Evolutionary conservation across 148 eudicot genomes (phyloP).

Genomic region (Drosera capensis): DNA sequence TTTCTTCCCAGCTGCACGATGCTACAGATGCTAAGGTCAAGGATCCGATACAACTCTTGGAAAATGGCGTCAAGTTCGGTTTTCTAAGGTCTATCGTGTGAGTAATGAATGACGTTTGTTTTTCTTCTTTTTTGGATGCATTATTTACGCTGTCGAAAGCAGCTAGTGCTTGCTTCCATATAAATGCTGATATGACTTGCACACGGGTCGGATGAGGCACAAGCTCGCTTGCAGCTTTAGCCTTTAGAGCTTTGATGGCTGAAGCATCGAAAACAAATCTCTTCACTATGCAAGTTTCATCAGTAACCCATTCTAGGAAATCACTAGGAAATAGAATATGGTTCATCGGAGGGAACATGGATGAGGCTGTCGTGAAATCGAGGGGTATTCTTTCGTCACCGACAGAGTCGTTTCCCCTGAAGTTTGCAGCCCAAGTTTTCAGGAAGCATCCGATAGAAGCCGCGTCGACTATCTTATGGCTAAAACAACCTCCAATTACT

Average conservation of each 20-base stretch:
- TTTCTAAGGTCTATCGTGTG: background rate
- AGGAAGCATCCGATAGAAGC: conserved; percentile 26
- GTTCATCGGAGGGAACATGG: background rate
- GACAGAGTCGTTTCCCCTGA: background rate
- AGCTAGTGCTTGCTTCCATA: conserved; percentile 33
- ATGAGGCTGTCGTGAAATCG: background rate
- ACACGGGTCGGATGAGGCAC: conserved; percentile 24
- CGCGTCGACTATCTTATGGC: conserved; percentile 47
- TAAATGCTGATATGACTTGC: conserved; percentile 31
- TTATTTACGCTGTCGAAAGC: conserved; percentile 4
- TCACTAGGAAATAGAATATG: no score
- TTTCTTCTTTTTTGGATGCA: background rate
- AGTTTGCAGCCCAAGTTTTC: conserved; percentile 23
- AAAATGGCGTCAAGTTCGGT: background rate
- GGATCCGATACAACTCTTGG: background rate
- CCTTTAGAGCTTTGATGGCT: conserved; percentile 20
- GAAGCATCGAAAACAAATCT: background rate
- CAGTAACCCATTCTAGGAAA: background rate
- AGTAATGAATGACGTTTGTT: background rate
- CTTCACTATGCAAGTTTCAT: background rate
- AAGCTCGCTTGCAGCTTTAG: conserved; percentile 6
- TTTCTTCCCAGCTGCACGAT: background rate
- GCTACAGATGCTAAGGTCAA: background rate
- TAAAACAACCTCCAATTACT: conserved; percentile 33
- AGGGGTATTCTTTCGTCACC: no score